phyloP scores from a whole-genome alignment of 345 rosid genomes.

The Citrus trifoliata region DNA sequence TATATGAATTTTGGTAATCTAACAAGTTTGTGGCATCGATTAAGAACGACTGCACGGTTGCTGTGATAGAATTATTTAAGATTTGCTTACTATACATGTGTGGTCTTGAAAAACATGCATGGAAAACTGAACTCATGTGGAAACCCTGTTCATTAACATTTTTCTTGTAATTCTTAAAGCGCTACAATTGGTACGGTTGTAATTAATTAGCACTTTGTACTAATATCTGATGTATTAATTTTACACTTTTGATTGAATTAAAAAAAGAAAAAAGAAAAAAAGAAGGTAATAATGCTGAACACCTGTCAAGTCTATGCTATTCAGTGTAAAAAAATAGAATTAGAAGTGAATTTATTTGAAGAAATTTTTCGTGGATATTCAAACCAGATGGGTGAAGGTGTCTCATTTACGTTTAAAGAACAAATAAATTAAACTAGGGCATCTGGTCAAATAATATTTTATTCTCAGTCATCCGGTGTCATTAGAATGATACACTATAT shows the following conservation, averaged over 20 bases:
- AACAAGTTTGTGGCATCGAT: neutral
- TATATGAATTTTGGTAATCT: constrained; percentile 1
- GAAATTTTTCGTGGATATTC: neutral
- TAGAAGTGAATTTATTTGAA: neutral
- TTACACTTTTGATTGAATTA: neutral
- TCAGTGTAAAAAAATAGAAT: neutral
- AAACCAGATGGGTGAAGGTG: neutral
- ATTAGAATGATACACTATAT: neutral
- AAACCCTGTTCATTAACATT: neutral
- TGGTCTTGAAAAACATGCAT: neutral
- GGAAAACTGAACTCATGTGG: neutral
- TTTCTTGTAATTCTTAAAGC: neutral
- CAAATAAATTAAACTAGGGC: neutral
- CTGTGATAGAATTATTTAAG: neutral
- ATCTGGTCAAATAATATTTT: constrained; percentile 14
- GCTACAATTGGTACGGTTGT: neutral
- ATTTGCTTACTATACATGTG: neutral
- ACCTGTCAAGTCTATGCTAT: neutral
- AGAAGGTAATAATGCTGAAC: neutral
- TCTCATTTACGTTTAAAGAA: neutral
- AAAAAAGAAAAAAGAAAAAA: too few species aligned
- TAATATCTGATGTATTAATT: too few species aligned
- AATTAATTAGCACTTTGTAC: too few species aligned
- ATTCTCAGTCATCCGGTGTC: neutral
- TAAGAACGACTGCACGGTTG: neutral